Base-by-base conservation (phyloP, 192 early-diverging fungal genomes). In the Linnemannia elongata region DNA sequence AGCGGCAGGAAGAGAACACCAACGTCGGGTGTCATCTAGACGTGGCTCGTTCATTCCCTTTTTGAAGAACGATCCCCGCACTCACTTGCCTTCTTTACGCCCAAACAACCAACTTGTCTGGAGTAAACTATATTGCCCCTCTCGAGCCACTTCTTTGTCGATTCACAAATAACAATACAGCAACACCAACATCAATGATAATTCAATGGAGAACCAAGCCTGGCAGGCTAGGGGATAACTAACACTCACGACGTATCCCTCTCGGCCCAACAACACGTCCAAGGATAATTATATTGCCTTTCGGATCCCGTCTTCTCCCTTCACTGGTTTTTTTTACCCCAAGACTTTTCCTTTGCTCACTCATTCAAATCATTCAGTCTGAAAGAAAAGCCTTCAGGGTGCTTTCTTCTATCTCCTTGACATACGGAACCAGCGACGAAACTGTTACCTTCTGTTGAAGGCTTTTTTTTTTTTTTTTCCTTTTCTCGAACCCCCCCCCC, bases 21-120 rank as follows among this genome's bases (percentile, higher is more conserved):
- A n/a, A 35, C 5, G 24, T 13, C 33, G 27, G 27, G 24, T 68
- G 38, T 18, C 68, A 30, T 71, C 38, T 42, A 6, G 20, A 33
- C 24, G 15, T 22, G 4, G 38, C 6, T 44, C n/a, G 9, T 8
- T 12, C 10, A 8, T 22, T 73, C 72, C 72, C 22, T 73, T 41
- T 41, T 33, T 7, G 15, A 47, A 49, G 18, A 75, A 75, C 35
- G 33, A 75, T 75, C 74, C 74, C 74, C 74, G 74, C 74, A 75
- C 52, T 60, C 38, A 45, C 44, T 45, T 15, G 1, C 6, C 2
- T 45, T 7, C 49, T 52, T 42, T 22, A 22, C 35, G 24, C 35
- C 17, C 38, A 39, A 33, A 39, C 38, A 39, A 39, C 38, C 8
- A n/a, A 20, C 8, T 20, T 6, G 41, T 42, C 69, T 38, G 35